phyloP scores from a whole-genome alignment of 108 stramenopile genomes.

The Chaetoceros tenuissimus region DNA sequence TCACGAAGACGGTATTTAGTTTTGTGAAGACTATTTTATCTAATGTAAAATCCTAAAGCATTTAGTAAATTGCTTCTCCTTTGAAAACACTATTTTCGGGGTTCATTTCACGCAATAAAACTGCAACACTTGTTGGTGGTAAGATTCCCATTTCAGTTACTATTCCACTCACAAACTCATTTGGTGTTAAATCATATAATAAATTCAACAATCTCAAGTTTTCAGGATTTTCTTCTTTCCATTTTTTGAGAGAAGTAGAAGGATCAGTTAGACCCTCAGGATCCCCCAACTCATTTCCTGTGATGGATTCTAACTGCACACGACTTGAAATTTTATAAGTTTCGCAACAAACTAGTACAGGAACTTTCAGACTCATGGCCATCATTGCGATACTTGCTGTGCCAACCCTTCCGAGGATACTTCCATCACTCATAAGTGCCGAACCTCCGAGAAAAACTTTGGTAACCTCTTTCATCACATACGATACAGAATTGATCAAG shows the following conservation, averaged over 20 bases:
- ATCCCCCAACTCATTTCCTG: conserved; percentile 93
- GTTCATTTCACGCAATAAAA: conserved; percentile 91
- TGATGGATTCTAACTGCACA: conserved; percentile 94
- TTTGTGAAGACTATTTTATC: no score
- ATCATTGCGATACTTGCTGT: conserved; percentile 91
- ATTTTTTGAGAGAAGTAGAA: conserved; percentile 1
- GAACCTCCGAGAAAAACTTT: conserved; percentile 96
- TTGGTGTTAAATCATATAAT: conserved; percentile 93
- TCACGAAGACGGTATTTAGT: no score
- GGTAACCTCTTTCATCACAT: conserved; percentile 92
- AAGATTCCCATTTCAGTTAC: conserved; percentile 97
- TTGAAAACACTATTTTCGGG: conserved; percentile 21
- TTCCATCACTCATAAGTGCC: conserved; percentile 93
- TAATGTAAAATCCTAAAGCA: no score
- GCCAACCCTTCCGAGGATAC: conserved; percentile 86
- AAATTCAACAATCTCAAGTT: conserved; percentile 80
- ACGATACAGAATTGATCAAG: conserved; percentile 80
- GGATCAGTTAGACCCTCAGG: conserved; percentile 54
- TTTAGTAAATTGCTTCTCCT: no score
- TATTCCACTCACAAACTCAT: conserved; percentile 91
- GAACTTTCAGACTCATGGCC: conserved; percentile 80
- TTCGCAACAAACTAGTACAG: conserved; percentile 96
- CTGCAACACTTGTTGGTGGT: conserved; percentile 94
- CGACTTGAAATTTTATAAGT: conserved; percentile 98
- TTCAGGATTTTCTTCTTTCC: conserved; percentile 11